These are phyloP conservation scores for Tylopilus balloui DNA, from an alignment of 768 basidiomycete species.

Conservation along the genomic window DNA sequence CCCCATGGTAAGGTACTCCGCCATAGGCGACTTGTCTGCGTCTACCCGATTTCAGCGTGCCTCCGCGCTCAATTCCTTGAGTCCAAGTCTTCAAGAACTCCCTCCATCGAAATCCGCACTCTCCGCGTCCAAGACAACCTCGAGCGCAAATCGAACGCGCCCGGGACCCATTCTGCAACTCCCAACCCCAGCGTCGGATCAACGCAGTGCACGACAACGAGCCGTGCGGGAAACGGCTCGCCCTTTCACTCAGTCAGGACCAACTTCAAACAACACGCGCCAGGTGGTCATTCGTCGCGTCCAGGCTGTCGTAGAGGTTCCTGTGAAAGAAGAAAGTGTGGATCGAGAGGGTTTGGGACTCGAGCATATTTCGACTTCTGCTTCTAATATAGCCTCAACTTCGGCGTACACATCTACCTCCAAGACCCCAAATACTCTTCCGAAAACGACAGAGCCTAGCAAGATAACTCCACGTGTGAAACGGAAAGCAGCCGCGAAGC, in stretches of 20 bases:
- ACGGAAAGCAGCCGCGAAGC: slow-evolving; percentile 23
- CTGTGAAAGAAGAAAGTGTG: slow-evolving; percentile 60
- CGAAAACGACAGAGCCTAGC: neutral
- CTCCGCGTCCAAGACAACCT: slow-evolving; percentile 23
- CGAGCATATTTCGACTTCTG: slow-evolving; percentile 8
- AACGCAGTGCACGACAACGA: slow-evolving; percentile 24
- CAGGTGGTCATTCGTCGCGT: slow-evolving; percentile 55
- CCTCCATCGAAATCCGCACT: slow-evolving; percentile 31
- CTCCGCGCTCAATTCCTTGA: slow-evolving; percentile 17
- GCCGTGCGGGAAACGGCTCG: slow-evolving; percentile 3
- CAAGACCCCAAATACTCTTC: slow-evolving; percentile 12
- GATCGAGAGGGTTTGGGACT: slow-evolving; percentile 32
- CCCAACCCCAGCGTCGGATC: slow-evolving; percentile 31
- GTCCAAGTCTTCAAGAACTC: slow-evolving; percentile 29
- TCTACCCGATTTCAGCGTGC: slow-evolving; percentile 21
- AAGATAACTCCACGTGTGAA: slow-evolving; percentile 11
- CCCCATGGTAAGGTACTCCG: slow-evolving; percentile 28
- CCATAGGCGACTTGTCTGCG: slow-evolving; percentile 26
- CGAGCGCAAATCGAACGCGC: slow-evolving; percentile 8
- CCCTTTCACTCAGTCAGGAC: slow-evolving; percentile 3
- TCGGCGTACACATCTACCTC: slow-evolving; percentile 6
- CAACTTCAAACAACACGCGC: slow-evolving; percentile 11
- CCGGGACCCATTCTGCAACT: slow-evolving; percentile 17
- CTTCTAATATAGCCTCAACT: slow-evolving; percentile 11
- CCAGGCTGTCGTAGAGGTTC: slow-evolving; percentile 51